phyloP scores from a whole-genome alignment of 164 flowering plant species.

The Aristolochia fimbriata region DNA sequence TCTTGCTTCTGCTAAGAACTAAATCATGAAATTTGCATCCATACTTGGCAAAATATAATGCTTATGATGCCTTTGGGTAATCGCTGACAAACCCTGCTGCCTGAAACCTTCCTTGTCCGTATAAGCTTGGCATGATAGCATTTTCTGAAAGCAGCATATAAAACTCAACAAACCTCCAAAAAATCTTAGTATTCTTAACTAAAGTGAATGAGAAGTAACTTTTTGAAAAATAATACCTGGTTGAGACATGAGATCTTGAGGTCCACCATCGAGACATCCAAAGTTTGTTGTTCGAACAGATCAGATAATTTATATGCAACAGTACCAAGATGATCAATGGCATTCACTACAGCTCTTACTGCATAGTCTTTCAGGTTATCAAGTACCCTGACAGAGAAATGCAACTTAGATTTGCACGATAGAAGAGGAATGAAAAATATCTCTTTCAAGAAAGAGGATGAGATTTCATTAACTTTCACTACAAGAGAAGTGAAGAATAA shows the following conservation, averaged over 20 bases:
- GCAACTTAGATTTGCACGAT: neutral
- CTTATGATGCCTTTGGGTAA: slow-evolving; percentile 86
- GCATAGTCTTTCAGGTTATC: slow-evolving; percentile 94
- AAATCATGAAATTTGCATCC: slow-evolving; percentile 1
- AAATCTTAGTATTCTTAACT: neutral
- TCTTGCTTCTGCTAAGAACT: neutral
- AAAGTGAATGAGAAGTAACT: neutral
- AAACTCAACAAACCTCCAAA: slow-evolving; percentile 11
- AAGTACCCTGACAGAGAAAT: slow-evolving; percentile 51
- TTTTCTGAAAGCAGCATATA: slow-evolving; percentile 35
- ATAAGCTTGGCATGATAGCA: slow-evolving; percentile 73
- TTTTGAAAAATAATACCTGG: slow-evolving; percentile 45
- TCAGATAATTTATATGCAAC: slow-evolving; percentile 90
- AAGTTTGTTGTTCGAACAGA: slow-evolving; percentile 75
- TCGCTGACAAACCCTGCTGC: slow-evolving; percentile 73
- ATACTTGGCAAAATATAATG: slow-evolving; percentile 90
- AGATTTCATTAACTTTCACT: too few relatives aligned
- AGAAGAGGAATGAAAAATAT: too few relatives aligned
- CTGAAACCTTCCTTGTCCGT: slow-evolving; percentile 71
- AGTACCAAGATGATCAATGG: slow-evolving; percentile 97
- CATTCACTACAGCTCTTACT: slow-evolving; percentile 88
- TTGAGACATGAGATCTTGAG: slow-evolving; percentile 52
- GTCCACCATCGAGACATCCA: slow-evolving; percentile 60
- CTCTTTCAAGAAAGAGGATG: too few relatives aligned
- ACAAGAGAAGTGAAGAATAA: too few relatives aligned